Conservation (phyloP, 2,329 filamentous ascomycete genomes). For the Nothomitra cinnamomea region DNA sequence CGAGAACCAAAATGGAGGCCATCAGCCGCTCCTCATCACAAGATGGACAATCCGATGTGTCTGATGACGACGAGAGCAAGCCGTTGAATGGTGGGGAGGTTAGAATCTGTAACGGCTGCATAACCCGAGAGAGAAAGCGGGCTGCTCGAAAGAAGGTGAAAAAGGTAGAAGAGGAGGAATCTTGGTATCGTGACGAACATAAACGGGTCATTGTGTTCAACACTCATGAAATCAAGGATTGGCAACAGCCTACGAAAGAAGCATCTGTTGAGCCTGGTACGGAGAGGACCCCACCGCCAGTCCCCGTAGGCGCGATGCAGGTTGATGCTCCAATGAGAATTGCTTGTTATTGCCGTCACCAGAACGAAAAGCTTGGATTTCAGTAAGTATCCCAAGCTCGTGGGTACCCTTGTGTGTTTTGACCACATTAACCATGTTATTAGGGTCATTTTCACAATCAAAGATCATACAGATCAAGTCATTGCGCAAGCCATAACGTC, state of each 20-base stretch:
- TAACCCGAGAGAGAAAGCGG: slow-evolving; percentile 77
- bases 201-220: slow-evolving; percentile 83
- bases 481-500: slow-evolving; percentile 73
- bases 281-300: slow-evolving; percentile 10
- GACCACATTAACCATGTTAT: slow-evolving; percentile 11
- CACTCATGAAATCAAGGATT: slow-evolving; percentile 71
- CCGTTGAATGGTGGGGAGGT: slow-evolving; percentile 86
- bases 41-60: slow-evolving; percentile 28
- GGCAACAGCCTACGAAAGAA: slow-evolving; percentile 45
- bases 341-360: slow-evolving; percentile 90
- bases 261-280: slow-evolving; percentile 19
- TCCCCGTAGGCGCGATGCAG: slow-evolving; percentile 46
- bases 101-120: slow-evolving; percentile 80
- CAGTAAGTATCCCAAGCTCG: slow-evolving; percentile 23
- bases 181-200: slow-evolving; percentile 66
- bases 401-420: too few relatives aligned
- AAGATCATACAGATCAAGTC: slow-evolving; percentile 58
- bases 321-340: slow-evolving; percentile 88
- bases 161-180: slow-evolving; percentile 79
- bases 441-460: slow-evolving; percentile 82
- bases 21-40: slow-evolving; percentile 14
- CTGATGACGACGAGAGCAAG: slow-evolving; percentile 48
- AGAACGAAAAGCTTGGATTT: slow-evolving; percentile 85
- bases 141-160: slow-evolving; percentile 86
- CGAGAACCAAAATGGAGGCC: slow-evolving; percentile 16